These are phyloP conservation scores for Xylaria multiplex DNA, from an alignment of 2,329 filamentous ascomycete species.

Conservation along the genomic window DNA sequence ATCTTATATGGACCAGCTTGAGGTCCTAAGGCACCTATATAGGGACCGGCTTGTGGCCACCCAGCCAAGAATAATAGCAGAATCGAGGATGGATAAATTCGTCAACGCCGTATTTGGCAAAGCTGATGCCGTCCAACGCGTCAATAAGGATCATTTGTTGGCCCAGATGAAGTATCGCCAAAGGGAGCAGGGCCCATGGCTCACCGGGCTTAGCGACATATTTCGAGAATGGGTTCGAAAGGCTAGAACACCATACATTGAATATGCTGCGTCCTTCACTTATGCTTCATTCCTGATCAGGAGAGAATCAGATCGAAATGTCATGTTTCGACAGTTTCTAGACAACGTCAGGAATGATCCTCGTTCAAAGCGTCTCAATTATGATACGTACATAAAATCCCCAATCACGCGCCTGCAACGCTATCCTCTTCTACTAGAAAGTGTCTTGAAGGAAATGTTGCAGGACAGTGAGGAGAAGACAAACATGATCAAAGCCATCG, in stretches of 20 bases:
- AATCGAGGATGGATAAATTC: constrained; percentile 82
- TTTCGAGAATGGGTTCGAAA: constrained; percentile 99
- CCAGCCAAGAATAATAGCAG: constrained; percentile 82
- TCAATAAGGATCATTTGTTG: constrained; percentile 91
- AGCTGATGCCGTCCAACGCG: constrained; percentile 85
- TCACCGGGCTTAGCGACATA: constrained; percentile 93
- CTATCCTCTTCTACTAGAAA: constrained; percentile 84
- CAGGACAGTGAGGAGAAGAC: constrained; percentile 89
- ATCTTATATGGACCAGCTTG: constrained; percentile 86
- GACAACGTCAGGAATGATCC: constrained; percentile 82
- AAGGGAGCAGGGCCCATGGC: constrained; percentile 95
- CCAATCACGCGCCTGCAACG: constrained; percentile 93
- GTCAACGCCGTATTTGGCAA: constrained; percentile 88
- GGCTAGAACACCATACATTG: constrained; percentile 86
- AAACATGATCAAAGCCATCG: constrained; percentile 84
- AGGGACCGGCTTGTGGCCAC: constrained; percentile 78
- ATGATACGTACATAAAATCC: constrained; percentile 93
- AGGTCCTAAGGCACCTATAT: constrained; percentile 86
- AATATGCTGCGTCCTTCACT: constrained; percentile 90
- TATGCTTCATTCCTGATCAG: constrained; percentile 84
- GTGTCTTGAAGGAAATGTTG: constrained; percentile 83
- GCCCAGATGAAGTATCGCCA: constrained; percentile 97
- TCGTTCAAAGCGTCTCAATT: constrained; percentile 83
- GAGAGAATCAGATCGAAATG: constrained; percentile 84
- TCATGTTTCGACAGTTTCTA: constrained; percentile 86